Percentiles rank a stretch among this genome's conserved stretches.
These are phyloP conservation scores for Ophiostoma angusticollis DNA, from an alignment of 2,329 filamentous ascomycete species.

Conservation along the genomic window DNA sequence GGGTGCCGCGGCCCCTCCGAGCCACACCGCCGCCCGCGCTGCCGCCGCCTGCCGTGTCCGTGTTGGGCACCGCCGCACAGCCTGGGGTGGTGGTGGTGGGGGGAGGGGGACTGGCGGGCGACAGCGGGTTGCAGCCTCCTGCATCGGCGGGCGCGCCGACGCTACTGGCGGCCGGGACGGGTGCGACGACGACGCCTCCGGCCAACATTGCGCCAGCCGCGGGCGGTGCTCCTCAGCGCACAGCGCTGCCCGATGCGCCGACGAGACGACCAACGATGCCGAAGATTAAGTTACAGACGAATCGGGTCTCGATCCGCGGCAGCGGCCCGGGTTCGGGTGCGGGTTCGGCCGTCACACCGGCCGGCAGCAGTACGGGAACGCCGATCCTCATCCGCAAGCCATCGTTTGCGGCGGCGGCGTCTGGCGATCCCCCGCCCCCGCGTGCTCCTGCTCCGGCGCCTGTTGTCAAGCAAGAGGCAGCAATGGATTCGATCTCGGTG, in stretches of 20 bases:
- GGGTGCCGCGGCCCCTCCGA: slow-evolving; percentile 10
- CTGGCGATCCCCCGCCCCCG: neutral
- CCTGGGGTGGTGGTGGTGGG: neutral
- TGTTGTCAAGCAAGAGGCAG: slow-evolving; percentile 1
- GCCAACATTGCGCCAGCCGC: neutral
- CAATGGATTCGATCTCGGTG: slow-evolving; percentile 18
- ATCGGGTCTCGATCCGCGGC: slow-evolving; percentile 5
- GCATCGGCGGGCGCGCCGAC: neutral
- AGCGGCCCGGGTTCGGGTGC: neutral
- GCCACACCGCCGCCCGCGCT: neutral
- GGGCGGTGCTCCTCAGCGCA: slow-evolving; percentile 6
- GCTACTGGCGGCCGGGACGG: neutral
- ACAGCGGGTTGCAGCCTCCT: neutral
- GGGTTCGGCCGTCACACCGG: neutral
- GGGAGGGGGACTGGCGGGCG: neutral
- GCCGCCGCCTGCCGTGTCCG: neutral
- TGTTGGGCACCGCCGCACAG: neutral
- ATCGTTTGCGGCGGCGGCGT: slow-evolving; percentile 11
- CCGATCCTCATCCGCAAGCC: slow-evolving; percentile 14
- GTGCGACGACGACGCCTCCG: neutral
- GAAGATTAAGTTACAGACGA: slow-evolving; percentile 15
- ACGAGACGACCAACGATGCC: slow-evolving; percentile 8
- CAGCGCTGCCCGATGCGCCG: slow-evolving; percentile 7
- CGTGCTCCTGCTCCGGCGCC: neutral
- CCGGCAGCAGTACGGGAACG: neutral